Percentiles rank a stretch among this genome's conserved stretches.
Evolutionary conservation across 176 grass and related monocot species (phyloP).

Genomic region (Olyra latifolia): DNA sequence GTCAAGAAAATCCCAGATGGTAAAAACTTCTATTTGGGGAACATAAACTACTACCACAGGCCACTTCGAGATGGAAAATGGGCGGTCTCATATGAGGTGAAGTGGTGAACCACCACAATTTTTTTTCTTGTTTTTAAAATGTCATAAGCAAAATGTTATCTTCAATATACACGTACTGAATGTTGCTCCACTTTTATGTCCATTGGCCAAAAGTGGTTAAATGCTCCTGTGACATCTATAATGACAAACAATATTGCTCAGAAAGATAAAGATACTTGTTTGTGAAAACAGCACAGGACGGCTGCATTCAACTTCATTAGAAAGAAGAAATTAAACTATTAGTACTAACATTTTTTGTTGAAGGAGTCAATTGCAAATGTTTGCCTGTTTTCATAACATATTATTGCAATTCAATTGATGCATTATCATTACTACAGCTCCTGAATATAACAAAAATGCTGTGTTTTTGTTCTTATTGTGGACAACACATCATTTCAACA

Average conservation of each 20-base stretch:
- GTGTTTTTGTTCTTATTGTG: not conserved
- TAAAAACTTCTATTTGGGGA: slow-evolving; percentile 72
- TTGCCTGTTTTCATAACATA: not conserved
- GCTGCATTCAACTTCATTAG: slow-evolving; percentile 1
- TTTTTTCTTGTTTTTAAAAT: not conserved
- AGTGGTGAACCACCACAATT: not conserved
- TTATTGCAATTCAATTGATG: not conserved
- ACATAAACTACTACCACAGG: slow-evolving; percentile 77
- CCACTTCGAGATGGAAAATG: slow-evolving; percentile 74
- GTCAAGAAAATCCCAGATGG: slow-evolving; percentile 53
- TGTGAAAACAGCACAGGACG: not conserved
- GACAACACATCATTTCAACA: not conserved
- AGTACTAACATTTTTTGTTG: not conserved
- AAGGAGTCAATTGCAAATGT: not conserved
- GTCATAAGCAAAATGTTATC: not conserved
- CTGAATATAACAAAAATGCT: not conserved
- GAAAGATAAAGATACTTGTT: not conserved
- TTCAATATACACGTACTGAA: not conserved
- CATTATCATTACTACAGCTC: not conserved
- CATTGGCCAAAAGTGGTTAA: slow-evolving; percentile 1
- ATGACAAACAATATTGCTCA: not conserved
- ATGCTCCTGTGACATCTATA: not conserved
- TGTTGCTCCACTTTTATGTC: not conserved
- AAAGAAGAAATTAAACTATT: not conserved
- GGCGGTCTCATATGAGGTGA: slow-evolving; percentile 75